These are phyloP conservation scores for Trichodelitschia bisporula DNA, from an alignment of 495 filamentous ascomycete genomes.

Conservation along the genomic window DNA sequence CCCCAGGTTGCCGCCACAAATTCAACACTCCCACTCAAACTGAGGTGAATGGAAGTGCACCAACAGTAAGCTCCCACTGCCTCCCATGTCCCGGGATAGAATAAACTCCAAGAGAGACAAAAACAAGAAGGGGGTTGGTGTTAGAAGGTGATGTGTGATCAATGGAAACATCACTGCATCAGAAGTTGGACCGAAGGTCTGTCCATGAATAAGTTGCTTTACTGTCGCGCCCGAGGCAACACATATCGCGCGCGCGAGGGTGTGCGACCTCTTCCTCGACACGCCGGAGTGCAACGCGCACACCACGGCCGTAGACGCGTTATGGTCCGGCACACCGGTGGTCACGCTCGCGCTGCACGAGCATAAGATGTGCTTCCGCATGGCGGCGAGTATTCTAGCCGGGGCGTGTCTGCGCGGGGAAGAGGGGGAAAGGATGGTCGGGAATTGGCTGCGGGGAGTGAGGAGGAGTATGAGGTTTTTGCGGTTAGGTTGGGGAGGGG, in stretches of 20 bases:
- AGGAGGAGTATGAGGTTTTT: slow-evolving; percentile 76
- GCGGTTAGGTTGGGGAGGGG: too few species aligned
- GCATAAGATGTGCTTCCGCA: slow-evolving; percentile 98
- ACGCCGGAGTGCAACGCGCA: slow-evolving; percentile 97
- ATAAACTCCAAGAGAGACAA: too few species aligned
- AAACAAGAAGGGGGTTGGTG: too few species aligned
- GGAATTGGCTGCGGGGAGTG: slow-evolving; percentile 50
- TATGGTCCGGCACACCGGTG: slow-evolving; percentile 89
- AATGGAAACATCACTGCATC: too few species aligned
- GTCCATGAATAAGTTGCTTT: too few species aligned
- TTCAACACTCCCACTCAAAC: too few species aligned
- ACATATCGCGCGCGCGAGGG: slow-evolving; percentile 76
- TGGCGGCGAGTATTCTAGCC: slow-evolving; percentile 82
- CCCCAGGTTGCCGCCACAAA: too few species aligned
- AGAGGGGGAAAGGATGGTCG: slow-evolving; percentile 40
- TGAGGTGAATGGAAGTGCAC: too few species aligned
- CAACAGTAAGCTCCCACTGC: too few species aligned
- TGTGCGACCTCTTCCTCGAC: slow-evolving; percentile 88
- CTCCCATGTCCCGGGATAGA: too few species aligned
- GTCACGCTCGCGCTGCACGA: slow-evolving; percentile 81
- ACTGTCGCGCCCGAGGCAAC: slow-evolving; percentile 87
- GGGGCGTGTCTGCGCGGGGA: slow-evolving; percentile 55
- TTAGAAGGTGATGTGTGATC: too few species aligned
- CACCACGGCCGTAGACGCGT: slow-evolving; percentile 86
- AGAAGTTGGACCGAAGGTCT: too few species aligned